Percentiles rank a stretch among this genome's conserved stretches.
These are phyloP conservation scores for Gynochthodes officinalis DNA, from an alignment of 257 asterid genomes.

Conservation along the genomic window DNA sequence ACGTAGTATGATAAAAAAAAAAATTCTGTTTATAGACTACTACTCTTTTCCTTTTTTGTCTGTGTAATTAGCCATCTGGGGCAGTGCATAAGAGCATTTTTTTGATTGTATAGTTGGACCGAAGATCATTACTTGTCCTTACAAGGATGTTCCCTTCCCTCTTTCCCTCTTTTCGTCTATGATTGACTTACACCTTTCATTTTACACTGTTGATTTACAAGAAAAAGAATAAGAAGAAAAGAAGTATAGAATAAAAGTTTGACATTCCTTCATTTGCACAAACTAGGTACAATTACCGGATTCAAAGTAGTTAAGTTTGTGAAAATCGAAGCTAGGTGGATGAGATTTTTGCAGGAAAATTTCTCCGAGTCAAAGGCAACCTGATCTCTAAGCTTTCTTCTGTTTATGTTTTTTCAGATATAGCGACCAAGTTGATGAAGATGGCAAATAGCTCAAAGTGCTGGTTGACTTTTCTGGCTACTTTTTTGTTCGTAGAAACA, in stretches of 20 bases:
- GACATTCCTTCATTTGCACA: not conserved
- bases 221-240: not conserved
- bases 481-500: conserved; percentile 18
- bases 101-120: too few species aligned
- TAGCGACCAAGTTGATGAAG: conserved; percentile 6
- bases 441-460: conserved; percentile 25
- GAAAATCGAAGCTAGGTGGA: too few species aligned
- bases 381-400: not conserved
- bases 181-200: too few species aligned
- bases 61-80: too few species aligned
- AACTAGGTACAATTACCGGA: not conserved
- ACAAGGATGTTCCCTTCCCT: too few species aligned
- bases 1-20: too few species aligned
- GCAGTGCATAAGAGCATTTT: too few species aligned
- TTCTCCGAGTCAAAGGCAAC: not conserved
- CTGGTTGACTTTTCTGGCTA: conserved; percentile 24
- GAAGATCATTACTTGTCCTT: too few species aligned
- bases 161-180: too few species aligned
- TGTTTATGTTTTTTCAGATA: conserved; percentile 2
- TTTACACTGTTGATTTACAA: too few species aligned
- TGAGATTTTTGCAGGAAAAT: not conserved
- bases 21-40: too few species aligned
- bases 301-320: not conserved
- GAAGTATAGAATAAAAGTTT: not conserved
- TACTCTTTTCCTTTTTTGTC: too few species aligned